Evolutionary conservation across 306 rosid species (phyloP).

Genomic region (Vigna trinervia): DNA sequence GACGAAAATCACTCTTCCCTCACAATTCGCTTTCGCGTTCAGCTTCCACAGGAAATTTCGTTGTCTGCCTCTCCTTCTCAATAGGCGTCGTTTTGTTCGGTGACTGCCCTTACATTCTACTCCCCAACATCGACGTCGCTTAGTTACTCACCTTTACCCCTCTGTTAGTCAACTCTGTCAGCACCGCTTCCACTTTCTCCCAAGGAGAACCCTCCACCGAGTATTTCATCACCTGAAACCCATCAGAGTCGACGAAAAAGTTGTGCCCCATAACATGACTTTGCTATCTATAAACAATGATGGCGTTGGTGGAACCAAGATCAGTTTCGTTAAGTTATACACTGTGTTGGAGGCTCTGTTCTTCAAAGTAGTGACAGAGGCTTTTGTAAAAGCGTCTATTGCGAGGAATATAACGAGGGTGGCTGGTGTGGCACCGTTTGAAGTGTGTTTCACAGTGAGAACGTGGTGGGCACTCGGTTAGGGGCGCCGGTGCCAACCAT

Average conservation of each 20-base stretch:
- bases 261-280: conserved; percentile 46
- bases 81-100: conserved; percentile 59
- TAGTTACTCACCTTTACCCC: conserved; percentile 51
- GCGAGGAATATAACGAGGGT: conserved; percentile 52
- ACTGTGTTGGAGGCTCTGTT: conserved; percentile 62
- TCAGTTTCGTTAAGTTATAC: conserved; percentile 68
- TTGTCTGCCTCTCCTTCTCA: conserved; percentile 53
- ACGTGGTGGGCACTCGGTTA: conserved; percentile 32
- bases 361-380: conserved; percentile 55
- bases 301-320: too few species aligned
- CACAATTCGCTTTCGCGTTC: conserved; percentile 60
- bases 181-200: conserved; percentile 57
- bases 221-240: conserved; percentile 62
- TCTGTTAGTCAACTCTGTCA: conserved; percentile 54
- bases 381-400: conserved; percentile 48
- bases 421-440: conserved; percentile 52
- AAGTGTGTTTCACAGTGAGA: too few species aligned
- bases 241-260: conserved; percentile 46
- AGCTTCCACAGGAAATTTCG: conserved; percentile 65
- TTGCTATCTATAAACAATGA: conserved; percentile 51
- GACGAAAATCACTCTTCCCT: conserved; percentile 54
- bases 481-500: conserved; percentile 54
- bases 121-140: conserved; percentile 49
- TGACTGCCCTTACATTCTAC: conserved; percentile 57
- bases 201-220: conserved; percentile 58